Percentiles rank a stretch among this genome's conserved stretches.
Conservation (phyloP, 1,284 basidiomycete species). For the Calocybe gambosa region DNA sequence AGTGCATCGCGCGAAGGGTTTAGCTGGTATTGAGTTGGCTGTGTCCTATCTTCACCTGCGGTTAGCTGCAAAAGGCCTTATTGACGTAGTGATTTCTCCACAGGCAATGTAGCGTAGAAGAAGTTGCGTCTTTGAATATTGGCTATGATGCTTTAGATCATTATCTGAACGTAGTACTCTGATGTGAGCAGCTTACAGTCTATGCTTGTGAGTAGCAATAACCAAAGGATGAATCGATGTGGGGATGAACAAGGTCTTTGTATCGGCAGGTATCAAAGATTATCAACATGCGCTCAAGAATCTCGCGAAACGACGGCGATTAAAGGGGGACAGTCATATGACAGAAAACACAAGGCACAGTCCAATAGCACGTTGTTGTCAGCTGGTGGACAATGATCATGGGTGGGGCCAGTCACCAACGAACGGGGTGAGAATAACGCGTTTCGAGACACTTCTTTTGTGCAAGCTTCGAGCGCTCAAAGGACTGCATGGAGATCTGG, state of each 20-base stretch:
- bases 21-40: background rate
- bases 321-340: slow-evolving; percentile 20
- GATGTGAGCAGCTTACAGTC: background rate
- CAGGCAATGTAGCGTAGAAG: background rate
- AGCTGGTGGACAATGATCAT: background rate
- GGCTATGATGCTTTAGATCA: slow-evolving; percentile 2
- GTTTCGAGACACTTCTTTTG: background rate
- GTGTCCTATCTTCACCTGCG: background rate
- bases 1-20: background rate
- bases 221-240: background rate
- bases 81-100: background rate
- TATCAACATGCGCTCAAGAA: background rate
- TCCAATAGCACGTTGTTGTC: slow-evolving; percentile 27
- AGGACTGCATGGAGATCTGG: background rate
- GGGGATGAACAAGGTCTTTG: background rate
- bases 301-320: background rate
- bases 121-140: background rate
- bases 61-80: background rate
- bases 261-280: background rate
- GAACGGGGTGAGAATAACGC: background rate
- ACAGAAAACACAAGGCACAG: slow-evolving; percentile 24
- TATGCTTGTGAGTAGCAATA: background rate
- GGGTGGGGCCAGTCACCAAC: background rate
- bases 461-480: background rate
- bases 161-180: background rate